A percentile compares a stretch with the other conserved stretches of the same genome.
These are phyloP conservation scores for Sphaerosporella brunnea DNA, from an alignment of 495 filamentous ascomycete species.

Conservation along the genomic window DNA sequence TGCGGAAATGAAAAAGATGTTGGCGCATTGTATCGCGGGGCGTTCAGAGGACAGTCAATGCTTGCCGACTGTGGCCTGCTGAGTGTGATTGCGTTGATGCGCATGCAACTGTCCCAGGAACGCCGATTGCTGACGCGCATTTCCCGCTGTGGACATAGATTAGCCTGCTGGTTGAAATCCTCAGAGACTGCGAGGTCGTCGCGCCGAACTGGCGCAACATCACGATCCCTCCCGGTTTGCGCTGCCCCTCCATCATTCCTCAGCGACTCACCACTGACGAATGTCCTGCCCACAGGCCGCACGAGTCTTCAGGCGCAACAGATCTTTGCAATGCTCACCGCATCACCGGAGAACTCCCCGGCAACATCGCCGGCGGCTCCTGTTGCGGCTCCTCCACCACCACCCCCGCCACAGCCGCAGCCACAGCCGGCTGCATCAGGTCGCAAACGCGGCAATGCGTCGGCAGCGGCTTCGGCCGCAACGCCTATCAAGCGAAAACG, in stretches of 20 bases:
- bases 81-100: too few species aligned
- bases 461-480: background rate
- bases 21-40: too few species aligned
- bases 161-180: conserved; percentile 6
- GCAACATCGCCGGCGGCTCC: background rate
- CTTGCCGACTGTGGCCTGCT: too few species aligned
- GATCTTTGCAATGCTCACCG: conserved; percentile 2
- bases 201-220: conserved; percentile 8
- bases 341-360: conserved; percentile 1
- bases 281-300: conserved; percentile 3
- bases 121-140: conserved; percentile 6
- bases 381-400: background rate
- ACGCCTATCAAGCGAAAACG: conserved; percentile 7
- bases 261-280: background rate
- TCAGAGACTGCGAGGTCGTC: conserved; percentile 5
- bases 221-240: conserved; percentile 2
- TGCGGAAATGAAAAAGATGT: background rate
- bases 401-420: background rate
- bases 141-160: background rate
- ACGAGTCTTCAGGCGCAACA: conserved; percentile 8
- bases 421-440: background rate
- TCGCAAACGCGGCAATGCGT: conserved; percentile 2
- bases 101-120: too few species aligned
- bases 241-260: background rate
- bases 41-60: too few species aligned